Conservation (phyloP, 495 filamentous ascomycete genomes). For the Aspergillus taichungensis region DNA sequence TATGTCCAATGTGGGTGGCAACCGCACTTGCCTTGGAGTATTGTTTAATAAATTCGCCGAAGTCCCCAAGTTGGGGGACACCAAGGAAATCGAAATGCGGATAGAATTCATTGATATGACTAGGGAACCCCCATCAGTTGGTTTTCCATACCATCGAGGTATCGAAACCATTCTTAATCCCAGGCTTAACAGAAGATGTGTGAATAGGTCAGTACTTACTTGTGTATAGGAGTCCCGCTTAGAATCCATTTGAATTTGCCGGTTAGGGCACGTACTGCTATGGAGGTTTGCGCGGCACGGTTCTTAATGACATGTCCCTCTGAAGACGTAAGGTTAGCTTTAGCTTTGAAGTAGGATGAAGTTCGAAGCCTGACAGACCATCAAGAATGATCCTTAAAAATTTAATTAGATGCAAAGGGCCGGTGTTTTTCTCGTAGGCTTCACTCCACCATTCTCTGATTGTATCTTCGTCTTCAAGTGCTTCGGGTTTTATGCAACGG, state of each 20-base stretch:
- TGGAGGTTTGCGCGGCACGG: slow-evolving; percentile 30
- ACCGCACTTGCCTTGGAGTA: slow-evolving; percentile 28
- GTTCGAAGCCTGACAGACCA: too few relatives aligned
- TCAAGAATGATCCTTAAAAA: slow-evolving; percentile 52
- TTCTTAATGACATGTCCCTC: slow-evolving; percentile 58
- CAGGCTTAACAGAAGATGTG: background rate
- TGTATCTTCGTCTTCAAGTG: slow-evolving; percentile 13
- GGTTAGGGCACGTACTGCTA: slow-evolving; percentile 45
- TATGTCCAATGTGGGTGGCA: background rate
- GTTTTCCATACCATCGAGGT: background rate
- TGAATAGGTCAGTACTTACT: slow-evolving; percentile 16
- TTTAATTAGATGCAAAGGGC: slow-evolving; percentile 38
- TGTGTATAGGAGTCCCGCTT: slow-evolving; percentile 53
- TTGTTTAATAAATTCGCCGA: slow-evolving; percentile 37
- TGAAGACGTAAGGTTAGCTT: slow-evolving; percentile 1
- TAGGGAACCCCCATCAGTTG: slow-evolving; percentile 6
- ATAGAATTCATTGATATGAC: slow-evolving; percentile 41
- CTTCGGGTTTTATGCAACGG: slow-evolving; percentile 16
- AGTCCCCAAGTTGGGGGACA: slow-evolving; percentile 33
- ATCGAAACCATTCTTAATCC: slow-evolving; percentile 12
- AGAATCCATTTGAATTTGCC: slow-evolving; percentile 51
- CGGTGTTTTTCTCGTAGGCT: slow-evolving; percentile 22
- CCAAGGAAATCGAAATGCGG: slow-evolving; percentile 53
- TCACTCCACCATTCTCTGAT: slow-evolving; percentile 29
- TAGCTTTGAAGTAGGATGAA: too few relatives aligned